Base-by-base conservation (phyloP, 495 filamentous ascomycete species). In the Daldinia bambusicola region DNA sequence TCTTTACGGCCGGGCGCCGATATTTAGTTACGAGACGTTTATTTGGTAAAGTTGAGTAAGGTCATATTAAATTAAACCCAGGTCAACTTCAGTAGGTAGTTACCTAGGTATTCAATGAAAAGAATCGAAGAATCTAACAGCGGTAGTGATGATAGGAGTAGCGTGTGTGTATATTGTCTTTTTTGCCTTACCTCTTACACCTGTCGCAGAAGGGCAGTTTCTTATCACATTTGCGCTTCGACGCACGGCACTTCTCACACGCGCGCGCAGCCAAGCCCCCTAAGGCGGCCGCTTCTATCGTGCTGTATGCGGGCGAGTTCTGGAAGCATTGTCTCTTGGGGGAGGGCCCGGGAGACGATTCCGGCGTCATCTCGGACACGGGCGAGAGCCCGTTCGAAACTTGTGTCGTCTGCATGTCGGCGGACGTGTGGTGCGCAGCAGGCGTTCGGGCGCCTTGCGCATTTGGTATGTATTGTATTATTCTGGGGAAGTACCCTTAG, bases 171-270 rank as follows among this genome's bases (percentile, higher is more conserved):
- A 26, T 26, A 26, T 26, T 26, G 26, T 26, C n/a, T n/a, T 26
- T 31, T 22, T 8, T 2, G 16, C 40, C 38, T 30, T 73, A 78
- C 76, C 76, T 75, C 55, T 67, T 74, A 63, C 77, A 79, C 48
- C 77, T 63, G 10, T 75, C 71, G 57, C 77, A 79, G 48, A 56
- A 72, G 1, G 77, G 77, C 62, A 79, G 55, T 55, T 75, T 77
- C 69, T 79, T 79, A 52, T 79, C 77, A 38, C 77, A 79, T 60
- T 79, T 79, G 38, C 75, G 72, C 32, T 79, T 79, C 10, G 77
- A 77, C 1, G 75, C 69, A 50, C 75, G 76, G 53, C 77, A 74
- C 43, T 74, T 79, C 69, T 79, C 77, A 36, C 77, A 79, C 14
- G 77, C 77, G 34, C 77, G 77, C n/a, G 74, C 66, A 16, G 75